A percentile compares a stretch with the other conserved stretches of the same genome.
These are phyloP conservation scores for Diaporthe sp. DNA, from an alignment of 2,329 filamentous ascomycete species.

Conservation along the genomic window DNA sequence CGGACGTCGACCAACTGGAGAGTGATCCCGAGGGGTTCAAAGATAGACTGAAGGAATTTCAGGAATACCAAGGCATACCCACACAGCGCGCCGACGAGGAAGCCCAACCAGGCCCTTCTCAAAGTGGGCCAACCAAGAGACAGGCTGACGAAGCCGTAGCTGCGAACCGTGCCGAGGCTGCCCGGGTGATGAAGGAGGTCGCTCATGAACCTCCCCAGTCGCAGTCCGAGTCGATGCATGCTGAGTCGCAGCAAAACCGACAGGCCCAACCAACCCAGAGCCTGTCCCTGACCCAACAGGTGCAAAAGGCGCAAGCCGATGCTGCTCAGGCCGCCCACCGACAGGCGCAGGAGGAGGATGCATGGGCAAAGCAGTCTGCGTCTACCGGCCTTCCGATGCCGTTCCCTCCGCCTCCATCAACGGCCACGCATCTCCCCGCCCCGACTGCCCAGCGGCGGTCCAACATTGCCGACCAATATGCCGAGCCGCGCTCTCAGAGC, in stretches of 20 bases:
- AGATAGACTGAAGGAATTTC: conserved; percentile 85
- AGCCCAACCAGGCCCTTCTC: conserved; percentile 34
- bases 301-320: conserved; percentile 76
- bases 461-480: conserved; percentile 81
- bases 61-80: conserved; percentile 72
- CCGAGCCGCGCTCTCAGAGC: conserved; percentile 73
- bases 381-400: conserved; percentile 79
- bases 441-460: conserved; percentile 88
- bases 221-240: conserved; percentile 32
- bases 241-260: conserved; percentile 38
- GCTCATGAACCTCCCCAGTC: conserved; percentile 37
- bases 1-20: conserved; percentile 59
- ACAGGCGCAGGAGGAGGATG: conserved; percentile 57
- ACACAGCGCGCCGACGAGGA: conserved; percentile 65
- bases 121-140: conserved; percentile 36
- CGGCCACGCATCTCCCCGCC: conserved; percentile 84
- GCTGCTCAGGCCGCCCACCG: conserved; percentile 55
- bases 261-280: conserved; percentile 50
- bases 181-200: conserved; percentile 35
- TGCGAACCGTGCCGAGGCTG: conserved; percentile 31
- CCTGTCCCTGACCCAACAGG: conserved; percentile 84
- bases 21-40: conserved; percentile 69
- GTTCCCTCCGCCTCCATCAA: conserved; percentile 76
- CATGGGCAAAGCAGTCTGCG: conserved; percentile 67
- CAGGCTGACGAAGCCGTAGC: conserved; percentile 30